phyloP scores from a whole-genome alignment of 305 asterid species.

The Fraxinus albicans region DNA sequence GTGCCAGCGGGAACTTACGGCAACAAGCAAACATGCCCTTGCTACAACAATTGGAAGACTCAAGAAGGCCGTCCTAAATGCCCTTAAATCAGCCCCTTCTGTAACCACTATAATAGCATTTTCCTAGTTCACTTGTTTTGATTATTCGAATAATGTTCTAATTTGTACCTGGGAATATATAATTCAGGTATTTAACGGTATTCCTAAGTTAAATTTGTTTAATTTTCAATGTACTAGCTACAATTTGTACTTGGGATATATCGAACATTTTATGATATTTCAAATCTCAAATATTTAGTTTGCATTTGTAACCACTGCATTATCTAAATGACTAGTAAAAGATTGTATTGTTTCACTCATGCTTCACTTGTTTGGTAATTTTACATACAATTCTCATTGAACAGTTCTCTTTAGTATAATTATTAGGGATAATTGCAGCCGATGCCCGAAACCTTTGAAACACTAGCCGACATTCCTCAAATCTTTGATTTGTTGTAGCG shows the following conservation, averaged over 20 bases:
- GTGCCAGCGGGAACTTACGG: slow-evolving; percentile 55
- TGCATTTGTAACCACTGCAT: not conserved
- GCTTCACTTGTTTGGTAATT: not conserved
- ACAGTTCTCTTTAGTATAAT: too few relatives aligned
- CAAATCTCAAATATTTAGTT: not conserved
- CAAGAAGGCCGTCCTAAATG: slow-evolving; percentile 58
- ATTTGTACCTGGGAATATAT: not conserved
- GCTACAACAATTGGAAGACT: slow-evolving; percentile 70
- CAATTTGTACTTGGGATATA: not conserved
- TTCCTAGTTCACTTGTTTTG: not conserved
- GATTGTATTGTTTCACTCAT: too few relatives aligned
- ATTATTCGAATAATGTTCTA: not conserved
- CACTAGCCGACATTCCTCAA: too few relatives aligned
- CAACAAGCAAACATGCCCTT: slow-evolving; percentile 52
- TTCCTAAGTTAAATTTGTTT: not conserved
- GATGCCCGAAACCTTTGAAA: too few relatives aligned
- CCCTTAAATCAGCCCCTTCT: slow-evolving; percentile 30
- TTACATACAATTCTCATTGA: not conserved
- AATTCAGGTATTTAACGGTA: not conserved
- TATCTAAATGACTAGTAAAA: not conserved
- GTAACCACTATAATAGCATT: not conserved
- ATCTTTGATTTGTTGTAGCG: too few relatives aligned
- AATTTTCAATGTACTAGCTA: too few relatives aligned
- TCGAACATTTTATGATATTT: too few relatives aligned
- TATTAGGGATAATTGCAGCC: too few relatives aligned